Conservation (phyloP, 2,329 filamentous ascomycete genomes). For the Colletotrichum siamense region DNA sequence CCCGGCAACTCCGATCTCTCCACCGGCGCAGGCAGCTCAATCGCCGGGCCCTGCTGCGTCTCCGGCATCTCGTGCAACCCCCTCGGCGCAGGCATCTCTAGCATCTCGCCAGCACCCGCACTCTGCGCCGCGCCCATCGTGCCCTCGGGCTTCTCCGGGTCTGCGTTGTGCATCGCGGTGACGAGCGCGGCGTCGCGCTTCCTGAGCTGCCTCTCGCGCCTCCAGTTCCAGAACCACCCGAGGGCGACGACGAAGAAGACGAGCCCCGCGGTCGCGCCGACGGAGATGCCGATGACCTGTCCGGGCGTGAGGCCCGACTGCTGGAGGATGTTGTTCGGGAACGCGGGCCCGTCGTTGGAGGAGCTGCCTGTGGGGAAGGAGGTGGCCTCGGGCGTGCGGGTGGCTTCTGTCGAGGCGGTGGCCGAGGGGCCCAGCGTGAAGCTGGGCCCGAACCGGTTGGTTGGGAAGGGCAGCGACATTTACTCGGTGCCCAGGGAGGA, state of each 20-base stretch:
- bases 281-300: constrained; percentile 17
- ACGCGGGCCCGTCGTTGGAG: not conserved
- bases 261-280: constrained; percentile 12
- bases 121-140: not conserved
- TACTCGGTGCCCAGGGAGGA: not conserved
- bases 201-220: not conserved
- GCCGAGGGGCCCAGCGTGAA: constrained; percentile 8
- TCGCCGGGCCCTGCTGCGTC: constrained; percentile 7
- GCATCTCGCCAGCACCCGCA: not conserved
- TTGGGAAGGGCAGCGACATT: constrained; percentile 12
- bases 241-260: constrained; percentile 18
- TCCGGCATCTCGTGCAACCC: constrained; percentile 16
- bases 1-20: constrained; percentile 15
- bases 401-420: not conserved
- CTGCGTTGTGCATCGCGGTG: not conserved
- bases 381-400: constrained; percentile 2
- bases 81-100: constrained; percentile 8
- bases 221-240: constrained; percentile 19
- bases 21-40: constrained; percentile 13
- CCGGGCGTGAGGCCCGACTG: constrained; percentile 16
- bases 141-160: constrained; percentile 15
- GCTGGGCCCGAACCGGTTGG: constrained; percentile 14
- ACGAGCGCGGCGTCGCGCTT: constrained; percentile 1
- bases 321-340: constrained; percentile 19
- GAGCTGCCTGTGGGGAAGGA: not conserved